A percentile compares a stretch with the other conserved stretches of the same genome.
Evolutionary conservation across 1,284 basidiomycete species (phyloP).

Genomic region (Trichosporon sp.): DNA sequence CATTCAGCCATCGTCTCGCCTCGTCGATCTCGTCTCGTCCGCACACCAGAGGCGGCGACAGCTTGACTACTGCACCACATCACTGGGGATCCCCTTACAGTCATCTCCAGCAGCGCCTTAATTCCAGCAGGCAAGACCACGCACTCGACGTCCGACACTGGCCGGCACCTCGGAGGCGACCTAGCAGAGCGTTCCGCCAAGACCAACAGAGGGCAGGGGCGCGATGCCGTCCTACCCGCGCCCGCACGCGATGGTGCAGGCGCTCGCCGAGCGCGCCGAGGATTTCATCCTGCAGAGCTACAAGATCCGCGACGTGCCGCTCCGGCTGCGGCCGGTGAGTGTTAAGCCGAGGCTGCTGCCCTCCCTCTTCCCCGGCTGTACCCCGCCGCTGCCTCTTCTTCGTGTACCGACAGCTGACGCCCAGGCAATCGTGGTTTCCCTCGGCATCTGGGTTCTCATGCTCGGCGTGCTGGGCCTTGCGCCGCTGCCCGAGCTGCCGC

Average conservation of each 20-base stretch:
- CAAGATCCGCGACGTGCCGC: constrained; percentile 36
- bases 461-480: constrained; percentile 47
- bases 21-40: too few relatives aligned
- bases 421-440: constrained; percentile 43
- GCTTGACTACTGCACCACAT: neutral
- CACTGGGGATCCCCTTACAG: too few relatives aligned
- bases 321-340: constrained; percentile 46
- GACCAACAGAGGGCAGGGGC: neutral
- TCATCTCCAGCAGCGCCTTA: too few relatives aligned
- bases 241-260: constrained; percentile 35
- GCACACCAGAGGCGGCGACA: too few relatives aligned
- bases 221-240: constrained; percentile 30
- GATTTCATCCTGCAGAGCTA: constrained; percentile 35
- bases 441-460: constrained; percentile 45
- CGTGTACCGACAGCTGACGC: too few relatives aligned
- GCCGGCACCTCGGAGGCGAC: too few relatives aligned
- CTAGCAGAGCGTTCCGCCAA: too few relatives aligned
- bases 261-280: constrained; percentile 26
- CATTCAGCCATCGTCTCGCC: too few relatives aligned
- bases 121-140: too few relatives aligned
- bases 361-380: too few relatives aligned
- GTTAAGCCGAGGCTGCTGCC: neutral
- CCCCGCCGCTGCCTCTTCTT: too few relatives aligned
- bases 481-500: constrained; percentile 39
- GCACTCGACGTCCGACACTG: too few relatives aligned